Percentiles rank a stretch among this genome's conserved stretches.
Evolutionary conservation across 2,329 filamentous ascomycete species (phyloP).

Genomic region (Penicillium expansum): DNA sequence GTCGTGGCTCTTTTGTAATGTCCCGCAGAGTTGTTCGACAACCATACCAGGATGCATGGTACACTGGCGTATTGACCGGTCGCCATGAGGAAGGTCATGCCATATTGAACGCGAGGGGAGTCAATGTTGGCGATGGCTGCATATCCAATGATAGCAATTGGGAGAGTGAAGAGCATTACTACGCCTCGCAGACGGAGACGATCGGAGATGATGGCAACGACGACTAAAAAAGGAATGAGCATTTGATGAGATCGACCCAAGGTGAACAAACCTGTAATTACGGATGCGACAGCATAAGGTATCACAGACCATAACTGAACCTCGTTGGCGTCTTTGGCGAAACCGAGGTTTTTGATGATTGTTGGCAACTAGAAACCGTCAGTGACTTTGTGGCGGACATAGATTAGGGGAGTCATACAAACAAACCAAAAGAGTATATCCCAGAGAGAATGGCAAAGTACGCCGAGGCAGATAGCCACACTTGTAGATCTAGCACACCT

Average conservation of each 20-base stretch:
- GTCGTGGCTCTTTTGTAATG: constrained; percentile 70
- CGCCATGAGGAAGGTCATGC: constrained; percentile 67
- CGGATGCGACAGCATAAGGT: constrained; percentile 60
- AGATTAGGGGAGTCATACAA: constrained; percentile 43
- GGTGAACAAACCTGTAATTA: constrained; percentile 49
- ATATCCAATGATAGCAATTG: constrained; percentile 64
- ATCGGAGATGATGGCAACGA: constrained; percentile 57
- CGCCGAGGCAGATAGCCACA: constrained; percentile 62
- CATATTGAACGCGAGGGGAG: constrained; percentile 56
- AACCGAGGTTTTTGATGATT: constrained; percentile 58
- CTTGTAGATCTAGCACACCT: constrained; percentile 59
- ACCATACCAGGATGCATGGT: constrained; percentile 63
- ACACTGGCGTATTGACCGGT: constrained; percentile 63
- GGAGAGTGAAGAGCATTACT: constrained; percentile 62
- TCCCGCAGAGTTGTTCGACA: constrained; percentile 65
- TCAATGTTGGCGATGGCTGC: constrained; percentile 59
- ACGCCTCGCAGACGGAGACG: constrained; percentile 58
- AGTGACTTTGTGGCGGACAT: not conserved
- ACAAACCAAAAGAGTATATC: constrained; percentile 63
- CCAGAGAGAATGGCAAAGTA: constrained; percentile 60
- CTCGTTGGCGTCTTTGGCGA: constrained; percentile 55
- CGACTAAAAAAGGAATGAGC: constrained; percentile 17
- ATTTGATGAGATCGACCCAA: not conserved
- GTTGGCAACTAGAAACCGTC: constrained; percentile 54
- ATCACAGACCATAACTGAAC: constrained; percentile 64